A percentile compares a stretch with the other conserved stretches of the same genome.
Evolutionary conservation across 1,284 basidiomycete species (phyloP).

Genomic region (Butyriboletus appendiculatus): DNA sequence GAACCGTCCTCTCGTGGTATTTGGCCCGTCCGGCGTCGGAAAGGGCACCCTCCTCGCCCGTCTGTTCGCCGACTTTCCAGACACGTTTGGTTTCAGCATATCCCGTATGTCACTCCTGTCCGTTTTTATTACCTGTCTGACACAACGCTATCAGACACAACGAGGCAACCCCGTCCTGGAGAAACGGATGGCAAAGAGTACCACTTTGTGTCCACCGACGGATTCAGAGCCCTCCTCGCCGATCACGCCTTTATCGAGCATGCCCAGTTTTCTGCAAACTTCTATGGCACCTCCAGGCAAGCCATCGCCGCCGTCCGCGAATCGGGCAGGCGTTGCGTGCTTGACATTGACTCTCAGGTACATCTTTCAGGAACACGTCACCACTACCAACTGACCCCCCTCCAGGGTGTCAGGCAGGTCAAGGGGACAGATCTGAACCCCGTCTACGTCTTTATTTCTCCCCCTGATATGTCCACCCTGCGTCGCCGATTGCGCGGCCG

Average conservation of each 20-base stretch:
- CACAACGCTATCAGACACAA: constrained; percentile 74
- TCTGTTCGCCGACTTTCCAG: constrained; percentile 83
- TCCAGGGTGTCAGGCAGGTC: constrained; percentile 87
- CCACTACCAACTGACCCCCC: background rate
- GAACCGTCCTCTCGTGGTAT: constrained; percentile 69
- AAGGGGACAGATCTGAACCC: constrained; percentile 80
- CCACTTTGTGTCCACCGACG: constrained; percentile 65
- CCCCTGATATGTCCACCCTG: constrained; percentile 75
- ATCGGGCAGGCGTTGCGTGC: constrained; percentile 77
- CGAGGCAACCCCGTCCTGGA: constrained; percentile 81
- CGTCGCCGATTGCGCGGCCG: constrained; percentile 72
- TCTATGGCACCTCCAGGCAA: constrained; percentile 89
- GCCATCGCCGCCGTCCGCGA: constrained; percentile 59
- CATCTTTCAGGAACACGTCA: background rate
- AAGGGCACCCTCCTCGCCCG: constrained; percentile 91
- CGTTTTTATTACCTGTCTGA: background rate
- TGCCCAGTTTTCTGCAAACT: constrained; percentile 88
- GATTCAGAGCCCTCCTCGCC: constrained; percentile 64
- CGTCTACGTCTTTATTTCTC: constrained; percentile 92
- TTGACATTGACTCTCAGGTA: constrained; percentile 96
- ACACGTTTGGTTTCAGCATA: constrained; percentile 91
- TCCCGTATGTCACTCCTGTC: constrained; percentile 65
- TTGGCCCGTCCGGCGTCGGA: constrained; percentile 89
- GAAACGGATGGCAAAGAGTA: constrained; percentile 84
- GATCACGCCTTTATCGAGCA: constrained; percentile 74